These are phyloP conservation scores for Paraphaeosphaeria minitans DNA, from an alignment of 2,329 filamentous ascomycete species.

Conservation along the genomic window DNA sequence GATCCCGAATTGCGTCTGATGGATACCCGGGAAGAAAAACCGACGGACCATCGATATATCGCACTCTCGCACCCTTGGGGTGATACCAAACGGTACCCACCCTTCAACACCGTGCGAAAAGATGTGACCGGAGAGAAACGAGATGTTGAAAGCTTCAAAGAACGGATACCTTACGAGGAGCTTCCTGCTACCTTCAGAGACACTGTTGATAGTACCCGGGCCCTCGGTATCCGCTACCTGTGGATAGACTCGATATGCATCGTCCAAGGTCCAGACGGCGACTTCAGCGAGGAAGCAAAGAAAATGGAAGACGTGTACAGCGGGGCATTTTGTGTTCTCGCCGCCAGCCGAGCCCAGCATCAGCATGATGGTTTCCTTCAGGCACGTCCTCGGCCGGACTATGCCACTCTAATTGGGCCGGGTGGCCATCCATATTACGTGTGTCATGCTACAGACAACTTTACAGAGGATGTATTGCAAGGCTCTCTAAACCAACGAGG, in stretches of 20 bases:
- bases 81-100: not conserved
- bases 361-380: conserved; percentile 23
- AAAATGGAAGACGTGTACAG: conserved; percentile 33
- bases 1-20: not conserved
- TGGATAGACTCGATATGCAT: conserved; percentile 40
- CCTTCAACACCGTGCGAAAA: not conserved
- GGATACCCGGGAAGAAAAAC: not conserved
- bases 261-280: conserved; percentile 26
- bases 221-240: conserved; percentile 23
- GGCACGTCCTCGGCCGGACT: not conserved
- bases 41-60: not conserved
- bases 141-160: not conserved
- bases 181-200: conserved; percentile 28
- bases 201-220: conserved; percentile 24
- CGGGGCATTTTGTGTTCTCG: conserved; percentile 29
- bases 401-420: not conserved
- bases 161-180: not conserved
- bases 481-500: conserved; percentile 24
- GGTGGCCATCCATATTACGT: conserved; percentile 14
- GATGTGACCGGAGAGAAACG: no score
- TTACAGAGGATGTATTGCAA: conserved; percentile 24
- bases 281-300: conserved; percentile 26
- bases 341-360: conserved; percentile 20
- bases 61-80: not conserved
- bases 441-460: conserved; percentile 30